Base-by-base conservation (phyloP, 306 rosid species). In the Castanea sativa region DNA sequence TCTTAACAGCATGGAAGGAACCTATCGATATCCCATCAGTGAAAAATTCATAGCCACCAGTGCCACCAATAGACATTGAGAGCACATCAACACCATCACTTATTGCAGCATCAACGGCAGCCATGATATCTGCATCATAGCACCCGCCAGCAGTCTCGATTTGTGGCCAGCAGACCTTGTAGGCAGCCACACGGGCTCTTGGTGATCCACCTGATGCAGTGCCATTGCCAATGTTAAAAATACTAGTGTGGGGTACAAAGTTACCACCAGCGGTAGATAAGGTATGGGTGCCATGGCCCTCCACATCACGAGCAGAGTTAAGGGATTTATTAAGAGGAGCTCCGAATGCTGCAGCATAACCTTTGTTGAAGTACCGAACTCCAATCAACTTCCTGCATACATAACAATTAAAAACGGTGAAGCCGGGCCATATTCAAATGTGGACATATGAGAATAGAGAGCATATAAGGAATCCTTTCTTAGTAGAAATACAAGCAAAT, bases 121-220 rank as follows among this genome's bases (percentile, higher is more conserved):
- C 86, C 20, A 94, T 2, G 1, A 91, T 53, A 53, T 95, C 99
- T 0, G 95, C 91, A 11, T 84, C 93, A 5, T 12, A 77, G 80
- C 99, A 95, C 2, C 65, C 67, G 0, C 73, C 73, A 0, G 0
- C 15, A 0, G 19, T 71, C 5, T 69, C 30, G 0, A 20, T 15
- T 0, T 19, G 75, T 3, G 84, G 87, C 97, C 96, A 95, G 12
- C 99, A 95, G 2, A 86, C 94, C 83, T 95, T 95, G 77, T 95
- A 95, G 29, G 97, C 79, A 29, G 88, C 99, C 71, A 93, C 92
- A 5, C 88, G 87, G 9, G 94, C 96, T 55, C 68, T 88, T 1
- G 99, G 98, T 1, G 99, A 88, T n/a, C 99, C 99, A 5, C 99
- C 98, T 1, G 87, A 90, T 0, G 97, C 97, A 0, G 92, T 91